Percentiles rank a stretch among this genome's conserved stretches.
phyloP scores from a whole-genome alignment of 2,329 filamentous ascomycete species.

The Aspergillus ustus region DNA sequence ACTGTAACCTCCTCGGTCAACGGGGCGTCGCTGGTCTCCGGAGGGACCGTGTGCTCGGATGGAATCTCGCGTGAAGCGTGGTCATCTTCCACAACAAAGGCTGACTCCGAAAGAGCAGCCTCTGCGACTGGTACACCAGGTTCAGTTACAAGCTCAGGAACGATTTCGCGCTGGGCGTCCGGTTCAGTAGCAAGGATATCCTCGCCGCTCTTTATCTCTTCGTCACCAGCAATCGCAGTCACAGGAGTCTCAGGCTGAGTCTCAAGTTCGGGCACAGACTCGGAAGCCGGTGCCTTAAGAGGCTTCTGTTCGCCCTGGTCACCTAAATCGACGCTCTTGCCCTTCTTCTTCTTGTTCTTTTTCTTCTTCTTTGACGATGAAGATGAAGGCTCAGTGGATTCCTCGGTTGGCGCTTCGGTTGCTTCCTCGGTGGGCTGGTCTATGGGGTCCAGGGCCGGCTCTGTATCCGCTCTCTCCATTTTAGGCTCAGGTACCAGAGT shows the following conservation, averaged over 20 bases:
- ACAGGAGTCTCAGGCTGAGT: not conserved
- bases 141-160: not conserved
- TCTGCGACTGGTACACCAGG: not conserved
- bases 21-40: not conserved
- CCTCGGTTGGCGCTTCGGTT: conserved; percentile 12
- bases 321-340: conserved; percentile 23
- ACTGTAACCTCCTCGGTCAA: not conserved
- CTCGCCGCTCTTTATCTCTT: not conserved
- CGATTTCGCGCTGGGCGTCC: not conserved
- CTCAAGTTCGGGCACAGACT: not conserved
- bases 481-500: not conserved
- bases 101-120: not conserved
- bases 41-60: not conserved
- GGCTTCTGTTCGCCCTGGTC: conserved; percentile 21
- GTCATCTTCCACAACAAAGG: not conserved
- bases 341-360: conserved; percentile 44
- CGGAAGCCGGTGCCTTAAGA: not conserved
- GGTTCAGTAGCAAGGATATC: not conserved
- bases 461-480: not conserved
- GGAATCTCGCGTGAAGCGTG: not conserved
- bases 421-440: conserved; percentile 12
- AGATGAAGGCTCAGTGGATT: conserved; percentile 20
- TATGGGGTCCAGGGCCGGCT: conserved; percentile 5
- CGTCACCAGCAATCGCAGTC: not conserved
- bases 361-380: conserved; percentile 39